Conservation (phyloP, 441 rosid genomes). For the Kokia cookei region DNA sequence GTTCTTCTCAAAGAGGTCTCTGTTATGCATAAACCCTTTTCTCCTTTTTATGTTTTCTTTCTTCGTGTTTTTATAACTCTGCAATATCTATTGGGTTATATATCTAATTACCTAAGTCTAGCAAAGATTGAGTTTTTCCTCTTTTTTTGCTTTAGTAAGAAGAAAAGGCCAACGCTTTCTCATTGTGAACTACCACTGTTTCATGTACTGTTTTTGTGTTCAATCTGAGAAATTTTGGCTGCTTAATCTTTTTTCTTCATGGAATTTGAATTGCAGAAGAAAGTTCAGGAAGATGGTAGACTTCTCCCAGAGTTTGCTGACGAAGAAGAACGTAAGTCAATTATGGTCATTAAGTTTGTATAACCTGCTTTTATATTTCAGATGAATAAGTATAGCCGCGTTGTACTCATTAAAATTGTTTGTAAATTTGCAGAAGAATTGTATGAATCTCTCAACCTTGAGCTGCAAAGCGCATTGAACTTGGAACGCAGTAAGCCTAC, state of each 20-base stretch:
- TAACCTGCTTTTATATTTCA: not conserved
- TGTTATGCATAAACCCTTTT: not conserved
- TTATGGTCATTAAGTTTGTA: not conserved
- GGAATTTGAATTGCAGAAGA: conserved; percentile 47
- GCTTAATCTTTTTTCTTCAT: not conserved
- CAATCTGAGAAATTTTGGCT: not conserved
- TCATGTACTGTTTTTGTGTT: not conserved
- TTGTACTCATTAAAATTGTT: not conserved
- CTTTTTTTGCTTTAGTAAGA: not conserved
- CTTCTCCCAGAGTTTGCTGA: conserved; percentile 77
- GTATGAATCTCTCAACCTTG: conserved; percentile 69
- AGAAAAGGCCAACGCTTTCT: not conserved
- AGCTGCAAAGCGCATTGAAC: conserved; percentile 63
- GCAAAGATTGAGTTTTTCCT: not conserved
- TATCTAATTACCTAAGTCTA: not conserved
- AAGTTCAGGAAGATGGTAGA: conserved; percentile 69
- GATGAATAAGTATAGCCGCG: not conserved
- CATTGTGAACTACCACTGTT: not conserved
- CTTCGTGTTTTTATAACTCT: not conserved
- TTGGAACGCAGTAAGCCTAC: conserved; percentile 54
- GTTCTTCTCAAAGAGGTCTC: conserved; percentile 75
- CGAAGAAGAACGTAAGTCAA: conserved; percentile 63
- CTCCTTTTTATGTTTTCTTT: not conserved
- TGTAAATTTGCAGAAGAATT: conserved; percentile 56
- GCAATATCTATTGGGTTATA: not conserved